Base-by-base conservation (phyloP, 306 rosid species). In the Cucurbita argyrosperma region DNA sequence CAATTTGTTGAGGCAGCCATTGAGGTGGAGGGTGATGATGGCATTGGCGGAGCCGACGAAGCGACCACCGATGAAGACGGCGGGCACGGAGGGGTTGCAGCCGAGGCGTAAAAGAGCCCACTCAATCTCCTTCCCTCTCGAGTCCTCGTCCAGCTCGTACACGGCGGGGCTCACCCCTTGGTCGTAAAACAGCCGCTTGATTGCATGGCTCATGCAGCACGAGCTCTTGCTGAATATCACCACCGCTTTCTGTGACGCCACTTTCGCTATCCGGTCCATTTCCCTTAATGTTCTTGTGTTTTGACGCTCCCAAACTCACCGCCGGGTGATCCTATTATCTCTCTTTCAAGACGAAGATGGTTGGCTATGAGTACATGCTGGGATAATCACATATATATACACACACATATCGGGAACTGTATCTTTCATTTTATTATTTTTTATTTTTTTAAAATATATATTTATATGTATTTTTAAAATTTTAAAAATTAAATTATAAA, bases 171-270 rank as follows among this genome's bases (percentile, higher is more conserved):
- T 95, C 7, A 90, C 97, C 0, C 98, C 98, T 63, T 89, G 97
- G 62, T 94, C 98, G 70, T 90, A 94, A 21, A 94, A 85, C 7
- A 94, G 79, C 80, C 94, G 85, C 89, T 94, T 94, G 3, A 94
- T 88, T 10, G 98, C 92, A 77, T 94, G 97, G 77, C 88, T 85
- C 96, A 94, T 94, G 92, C 98, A 95, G 51, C 98, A 94, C 0
- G 97, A 87, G 77, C 96, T 94, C 90, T 94, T 94, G 84, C 98
- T 94, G 87, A 94, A 94, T 12, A 94, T 90, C 88, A 94, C 98
- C 83, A 94, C 95, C 0, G 98, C 97, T 78, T 86, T 90, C 52
- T 90, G 96, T 0, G 98, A 88, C 35, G 86, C 87, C 82, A 94
- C 16, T 18, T 89, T 94, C 10, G 86, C 82, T 63, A 94, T 80